Evolutionary conservation across 1,284 basidiomycete genomes (phyloP).

Genomic region (Sporisorium scitamineum): DNA sequence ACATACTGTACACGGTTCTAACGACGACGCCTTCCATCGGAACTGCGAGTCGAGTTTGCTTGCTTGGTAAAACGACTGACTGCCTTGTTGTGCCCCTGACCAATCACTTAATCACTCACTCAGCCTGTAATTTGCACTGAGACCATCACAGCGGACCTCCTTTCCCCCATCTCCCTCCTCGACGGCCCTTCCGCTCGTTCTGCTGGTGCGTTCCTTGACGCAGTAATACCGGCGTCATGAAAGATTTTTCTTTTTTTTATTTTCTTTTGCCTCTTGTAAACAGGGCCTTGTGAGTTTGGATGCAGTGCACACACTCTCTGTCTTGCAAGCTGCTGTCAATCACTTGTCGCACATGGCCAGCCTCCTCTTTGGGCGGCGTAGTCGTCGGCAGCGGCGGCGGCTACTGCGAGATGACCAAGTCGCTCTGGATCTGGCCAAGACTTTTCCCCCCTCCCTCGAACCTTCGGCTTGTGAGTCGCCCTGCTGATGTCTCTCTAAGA

Average conservation of each 20-base stretch:
- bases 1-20: too few relatives aligned
- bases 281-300: too few relatives aligned
- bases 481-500: not conserved
- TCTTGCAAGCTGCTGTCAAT: not conserved
- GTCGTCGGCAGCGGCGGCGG: too few relatives aligned
- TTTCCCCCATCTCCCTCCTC: not conserved
- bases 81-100: constrained; percentile 1
- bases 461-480: not conserved
- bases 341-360: too few relatives aligned
- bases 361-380: too few relatives aligned
- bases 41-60: constrained; percentile 21
- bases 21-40: constrained; percentile 16
- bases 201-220: not conserved
- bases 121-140: too few relatives aligned
- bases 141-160: not conserved
- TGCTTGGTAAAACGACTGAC: not conserved
- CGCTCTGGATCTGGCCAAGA: not conserved
- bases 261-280: too few relatives aligned
- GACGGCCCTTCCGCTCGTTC: too few relatives aligned
- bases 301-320: not conserved
- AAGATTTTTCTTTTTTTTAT: not conserved
- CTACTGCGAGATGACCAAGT: too few relatives aligned
- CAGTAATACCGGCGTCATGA: constrained; percentile 1
- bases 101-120: not conserved
- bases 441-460: not conserved